phyloP scores from a whole-genome alignment of 2,329 filamentous ascomycete species.

The Colletotrichum noveboracense region DNA sequence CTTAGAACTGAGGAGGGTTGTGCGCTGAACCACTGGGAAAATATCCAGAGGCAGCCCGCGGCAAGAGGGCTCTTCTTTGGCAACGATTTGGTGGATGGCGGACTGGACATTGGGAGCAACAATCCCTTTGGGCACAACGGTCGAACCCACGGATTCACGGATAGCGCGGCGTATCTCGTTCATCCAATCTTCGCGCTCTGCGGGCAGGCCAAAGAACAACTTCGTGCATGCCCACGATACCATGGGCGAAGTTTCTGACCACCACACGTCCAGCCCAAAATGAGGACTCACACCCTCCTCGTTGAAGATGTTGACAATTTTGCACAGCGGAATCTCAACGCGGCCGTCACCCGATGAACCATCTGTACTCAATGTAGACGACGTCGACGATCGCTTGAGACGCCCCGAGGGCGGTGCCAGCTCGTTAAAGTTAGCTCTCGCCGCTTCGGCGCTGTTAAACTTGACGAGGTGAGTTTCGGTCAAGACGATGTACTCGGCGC shows the following conservation, averaged over 20 bases:
- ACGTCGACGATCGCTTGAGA: constrained; percentile 27
- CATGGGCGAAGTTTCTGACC: constrained; percentile 50
- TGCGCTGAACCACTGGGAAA: constrained; percentile 58
- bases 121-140: constrained; percentile 35
- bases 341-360: constrained; percentile 40
- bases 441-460: constrained; percentile 53
- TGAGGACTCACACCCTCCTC: constrained; percentile 55
- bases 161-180: constrained; percentile 49
- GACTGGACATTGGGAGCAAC: constrained; percentile 52
- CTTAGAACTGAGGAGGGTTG: constrained; percentile 44
- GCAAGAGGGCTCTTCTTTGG: constrained; percentile 45
- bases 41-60: constrained; percentile 38
- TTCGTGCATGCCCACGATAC: constrained; percentile 52
- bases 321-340: constrained; percentile 53
- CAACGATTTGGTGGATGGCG: constrained; percentile 52
- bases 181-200: constrained; percentile 56
- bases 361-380: constrained; percentile 30
- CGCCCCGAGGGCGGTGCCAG: constrained; percentile 31
- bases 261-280: constrained; percentile 63
- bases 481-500: constrained; percentile 56
- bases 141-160: constrained; percentile 40
- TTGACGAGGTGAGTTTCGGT: constrained; percentile 57
- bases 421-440: constrained; percentile 51
- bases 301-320: constrained; percentile 57
- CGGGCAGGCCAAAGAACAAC: constrained; percentile 53